Percentiles rank a stretch among this genome's conserved stretches.
phyloP scores from a whole-genome alignment of 1,284 basidiomycete species.

The Inonotus hispidus region DNA sequence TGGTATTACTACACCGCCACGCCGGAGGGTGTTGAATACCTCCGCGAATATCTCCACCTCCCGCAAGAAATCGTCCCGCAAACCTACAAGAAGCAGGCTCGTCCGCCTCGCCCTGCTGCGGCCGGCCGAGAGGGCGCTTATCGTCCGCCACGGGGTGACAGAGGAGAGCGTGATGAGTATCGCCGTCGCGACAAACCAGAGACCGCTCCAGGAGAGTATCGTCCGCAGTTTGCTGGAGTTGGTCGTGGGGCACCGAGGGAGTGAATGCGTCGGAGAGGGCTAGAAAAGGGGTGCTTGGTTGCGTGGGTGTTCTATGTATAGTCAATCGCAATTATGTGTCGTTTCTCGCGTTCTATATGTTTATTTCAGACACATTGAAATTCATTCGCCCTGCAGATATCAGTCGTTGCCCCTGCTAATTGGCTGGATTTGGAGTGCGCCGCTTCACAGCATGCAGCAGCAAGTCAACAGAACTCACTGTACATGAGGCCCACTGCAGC shows the following conservation, averaged over 20 bases:
- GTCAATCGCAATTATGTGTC: constrained; percentile 12
- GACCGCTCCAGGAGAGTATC: constrained; percentile 74
- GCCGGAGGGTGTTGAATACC: constrained; percentile 91
- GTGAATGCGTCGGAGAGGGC: constrained; percentile 25
- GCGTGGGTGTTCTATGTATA: constrained; percentile 10
- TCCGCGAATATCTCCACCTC: constrained; percentile 93
- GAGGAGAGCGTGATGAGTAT: constrained; percentile 83
- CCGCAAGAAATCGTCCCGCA: constrained; percentile 90
- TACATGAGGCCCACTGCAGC: not conserved
- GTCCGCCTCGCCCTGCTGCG: constrained; percentile 67
- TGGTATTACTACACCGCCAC: constrained; percentile 95
- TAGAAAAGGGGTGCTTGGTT: too few species aligned
- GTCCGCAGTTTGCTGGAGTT: constrained; percentile 81
- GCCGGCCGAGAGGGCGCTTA: constrained; percentile 66
- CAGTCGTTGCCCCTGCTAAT: not conserved
- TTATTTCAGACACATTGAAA: constrained; percentile 8
- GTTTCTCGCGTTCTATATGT: not conserved
- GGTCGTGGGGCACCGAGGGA: constrained; percentile 79
- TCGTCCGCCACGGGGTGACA: constrained; percentile 69
- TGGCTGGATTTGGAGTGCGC: not conserved
- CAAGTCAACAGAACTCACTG: too few species aligned
- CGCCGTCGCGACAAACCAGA: constrained; percentile 68
- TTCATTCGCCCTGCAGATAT: not conserved
- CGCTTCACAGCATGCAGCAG: not conserved
- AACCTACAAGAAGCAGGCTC: constrained; percentile 92